phyloP scores from a whole-genome alignment of 345 rosid genomes.

The Conringia planisiliqua region DNA sequence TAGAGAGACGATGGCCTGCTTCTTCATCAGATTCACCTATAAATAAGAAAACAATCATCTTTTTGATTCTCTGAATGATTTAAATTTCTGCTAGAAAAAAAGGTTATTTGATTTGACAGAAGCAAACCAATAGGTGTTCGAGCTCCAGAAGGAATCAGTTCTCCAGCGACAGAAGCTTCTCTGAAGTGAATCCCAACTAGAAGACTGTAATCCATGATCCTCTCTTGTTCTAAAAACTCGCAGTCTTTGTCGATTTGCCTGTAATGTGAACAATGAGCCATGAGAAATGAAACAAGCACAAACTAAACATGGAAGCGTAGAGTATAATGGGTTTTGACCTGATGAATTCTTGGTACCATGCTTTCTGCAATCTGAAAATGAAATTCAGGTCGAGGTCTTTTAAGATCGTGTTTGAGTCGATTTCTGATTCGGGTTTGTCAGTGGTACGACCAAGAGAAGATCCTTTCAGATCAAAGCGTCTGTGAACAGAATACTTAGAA shows the following conservation, averaged over 20 bases:
- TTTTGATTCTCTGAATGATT: neutral
- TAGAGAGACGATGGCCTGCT: constrained; percentile 34
- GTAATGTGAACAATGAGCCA: constrained; percentile 15
- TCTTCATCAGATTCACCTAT: constrained; percentile 37
- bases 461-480: constrained; percentile 92
- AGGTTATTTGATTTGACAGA: neutral
- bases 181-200: constrained; percentile 89
- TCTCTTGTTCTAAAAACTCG: constrained; percentile 89
- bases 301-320: neutral
- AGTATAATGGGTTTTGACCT: constrained; percentile 17
- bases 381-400: constrained; percentile 89
- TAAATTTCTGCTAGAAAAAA: neutral
- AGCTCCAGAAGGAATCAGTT: constrained; percentile 66
- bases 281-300: neutral
- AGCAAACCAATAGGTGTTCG: constrained; percentile 39
- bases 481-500: constrained; percentile 69
- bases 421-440: constrained; percentile 74
- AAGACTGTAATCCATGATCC: constrained; percentile 96
- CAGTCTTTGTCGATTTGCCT: constrained; percentile 94
- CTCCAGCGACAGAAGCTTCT: constrained; percentile 60
- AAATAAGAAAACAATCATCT: neutral
- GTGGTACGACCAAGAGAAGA: constrained; percentile 93
- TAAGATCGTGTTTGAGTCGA: constrained; percentile 68
- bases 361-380: constrained; percentile 68
- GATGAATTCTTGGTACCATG: constrained; percentile 77